Conservation (phyloP, 129 eudicot genomes). For the Deinandra increscens region DNA sequence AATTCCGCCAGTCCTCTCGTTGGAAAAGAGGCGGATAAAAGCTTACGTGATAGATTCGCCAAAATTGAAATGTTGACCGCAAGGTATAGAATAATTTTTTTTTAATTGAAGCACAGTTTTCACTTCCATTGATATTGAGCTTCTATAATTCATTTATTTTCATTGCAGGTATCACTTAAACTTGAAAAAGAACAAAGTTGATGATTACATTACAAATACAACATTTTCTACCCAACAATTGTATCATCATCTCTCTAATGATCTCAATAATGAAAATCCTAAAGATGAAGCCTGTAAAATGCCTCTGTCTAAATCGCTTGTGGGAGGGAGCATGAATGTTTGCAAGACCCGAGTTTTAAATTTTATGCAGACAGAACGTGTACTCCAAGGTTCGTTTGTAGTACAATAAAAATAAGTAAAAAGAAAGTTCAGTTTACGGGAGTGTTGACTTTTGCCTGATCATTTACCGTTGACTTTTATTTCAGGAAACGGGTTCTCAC, state of each 20-base stretch:
- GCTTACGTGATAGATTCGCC: slow-evolving; percentile 60
- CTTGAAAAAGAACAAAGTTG: slow-evolving; percentile 65
- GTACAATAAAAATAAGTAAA: not conserved
- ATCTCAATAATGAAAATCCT: slow-evolving; percentile 50
- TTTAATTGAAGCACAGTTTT: not conserved
- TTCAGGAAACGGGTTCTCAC: slow-evolving; percentile 50
- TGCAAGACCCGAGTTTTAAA: slow-evolving; percentile 73
- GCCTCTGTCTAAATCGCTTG: slow-evolving; percentile 80
- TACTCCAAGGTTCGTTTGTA: slow-evolving; percentile 66
- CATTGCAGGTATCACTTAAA: slow-evolving; percentile 71
- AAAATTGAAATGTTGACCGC: slow-evolving; percentile 65
- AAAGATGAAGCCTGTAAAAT: slow-evolving; percentile 72
- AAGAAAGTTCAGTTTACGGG: not conserved
- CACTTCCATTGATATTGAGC: not conserved
- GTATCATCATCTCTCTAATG: slow-evolving; percentile 44
- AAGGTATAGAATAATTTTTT: slow-evolving; percentile 42
- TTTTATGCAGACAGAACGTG: slow-evolving; percentile 58
- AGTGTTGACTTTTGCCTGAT: slow-evolving; percentile 7
- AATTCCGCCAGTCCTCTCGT: slow-evolving; percentile 80
- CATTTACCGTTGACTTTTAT: slow-evolving; percentile 20
- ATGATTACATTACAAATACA: slow-evolving; percentile 43
- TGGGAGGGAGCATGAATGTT: slow-evolving; percentile 76
- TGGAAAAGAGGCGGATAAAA: slow-evolving; percentile 64
- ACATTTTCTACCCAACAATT: slow-evolving; percentile 46
- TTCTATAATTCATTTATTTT: slow-evolving; percentile 13